A percentile compares a stretch with the other conserved stretches of the same genome.
These are phyloP conservation scores for Triglochin maritima DNA, from an alignment of 106 monocot species.

Conservation along the genomic window DNA sequence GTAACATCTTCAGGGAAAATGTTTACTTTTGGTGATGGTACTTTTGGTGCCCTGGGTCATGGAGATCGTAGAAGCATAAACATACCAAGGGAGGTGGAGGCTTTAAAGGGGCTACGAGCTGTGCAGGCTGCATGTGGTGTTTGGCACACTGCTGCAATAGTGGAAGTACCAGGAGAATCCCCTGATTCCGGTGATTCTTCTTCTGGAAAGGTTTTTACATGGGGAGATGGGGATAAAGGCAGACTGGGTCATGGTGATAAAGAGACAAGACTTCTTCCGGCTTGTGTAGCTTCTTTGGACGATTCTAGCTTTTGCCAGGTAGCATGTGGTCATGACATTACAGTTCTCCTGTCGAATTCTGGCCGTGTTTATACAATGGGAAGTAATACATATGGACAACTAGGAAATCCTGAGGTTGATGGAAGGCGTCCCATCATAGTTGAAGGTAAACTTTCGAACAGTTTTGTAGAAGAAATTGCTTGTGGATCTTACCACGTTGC, in stretches of 20 bases:
- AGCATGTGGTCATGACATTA: conserved; percentile 59
- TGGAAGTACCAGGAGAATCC: conserved; percentile 28
- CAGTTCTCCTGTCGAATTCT: conserved; percentile 38
- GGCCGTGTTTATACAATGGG: conserved; percentile 65
- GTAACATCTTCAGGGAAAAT: conserved; percentile 60
- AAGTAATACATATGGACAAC: conserved; percentile 51
- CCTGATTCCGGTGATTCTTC: conserved; percentile 19
- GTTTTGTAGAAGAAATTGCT: conserved; percentile 61
- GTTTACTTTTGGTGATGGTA: conserved; percentile 77
- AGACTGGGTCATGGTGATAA: conserved; percentile 55
- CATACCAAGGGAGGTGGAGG: conserved; percentile 54
- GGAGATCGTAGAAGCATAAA: conserved; percentile 34
- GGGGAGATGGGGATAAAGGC: conserved; percentile 77
- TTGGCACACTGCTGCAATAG: conserved; percentile 65
- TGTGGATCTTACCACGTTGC: conserved; percentile 63
- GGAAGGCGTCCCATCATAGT: conserved; percentile 38
- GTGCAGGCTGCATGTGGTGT: conserved; percentile 59
- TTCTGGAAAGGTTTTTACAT: conserved; percentile 55
- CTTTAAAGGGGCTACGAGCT: conserved; percentile 39
- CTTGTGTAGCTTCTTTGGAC: conserved; percentile 36
- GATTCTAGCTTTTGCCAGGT: conserved; percentile 56
- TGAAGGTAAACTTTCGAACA: conserved; percentile 42
- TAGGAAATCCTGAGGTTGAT: conserved; percentile 46
- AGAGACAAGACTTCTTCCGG: conserved; percentile 37
- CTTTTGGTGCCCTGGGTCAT: conserved; percentile 70